Evolutionary conservation across 2,329 filamentous ascomycete genomes (phyloP).

Genomic region (Didymella sp.): DNA sequence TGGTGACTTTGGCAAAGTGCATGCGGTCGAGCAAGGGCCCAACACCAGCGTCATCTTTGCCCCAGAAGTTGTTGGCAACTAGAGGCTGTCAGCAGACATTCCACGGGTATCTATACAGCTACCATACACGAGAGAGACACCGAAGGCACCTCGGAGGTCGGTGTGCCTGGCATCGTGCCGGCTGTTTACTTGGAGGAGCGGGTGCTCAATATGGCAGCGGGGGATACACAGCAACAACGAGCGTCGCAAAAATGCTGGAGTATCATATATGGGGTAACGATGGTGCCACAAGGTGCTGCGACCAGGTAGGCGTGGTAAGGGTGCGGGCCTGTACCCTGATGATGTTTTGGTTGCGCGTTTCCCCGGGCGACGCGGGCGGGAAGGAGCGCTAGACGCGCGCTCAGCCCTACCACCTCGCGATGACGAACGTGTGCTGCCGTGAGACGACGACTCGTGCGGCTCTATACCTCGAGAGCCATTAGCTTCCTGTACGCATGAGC

Average conservation of each 20-base stretch:
- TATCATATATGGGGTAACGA: slow-evolving; percentile 22
- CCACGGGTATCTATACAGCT: not conserved
- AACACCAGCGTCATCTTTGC: slow-evolving; percentile 97
- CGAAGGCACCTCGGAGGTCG: slow-evolving; percentile 64
- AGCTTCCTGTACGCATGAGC: slow-evolving; percentile 10
- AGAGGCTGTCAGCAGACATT: slow-evolving; percentile 43
- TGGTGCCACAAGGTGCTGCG: slow-evolving; percentile 23
- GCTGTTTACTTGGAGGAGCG: slow-evolving; percentile 37
- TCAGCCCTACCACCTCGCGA: slow-evolving; percentile 24
- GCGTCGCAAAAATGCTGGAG: slow-evolving; percentile 23
- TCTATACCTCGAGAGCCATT: not conserved
- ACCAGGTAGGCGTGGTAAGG: slow-evolving; percentile 37
- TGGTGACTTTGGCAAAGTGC: slow-evolving; percentile 88
- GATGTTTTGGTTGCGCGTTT: slow-evolving; percentile 31
- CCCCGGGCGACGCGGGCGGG: slow-evolving; percentile 35
- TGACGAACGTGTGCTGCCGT: slow-evolving; percentile 21
- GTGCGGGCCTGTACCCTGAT: slow-evolving; percentile 22
- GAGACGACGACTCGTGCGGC: slow-evolving; percentile 12
- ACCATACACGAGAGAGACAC: slow-evolving; percentile 71
- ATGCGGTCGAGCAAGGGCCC: slow-evolving; percentile 90
- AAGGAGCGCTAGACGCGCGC: slow-evolving; percentile 28
- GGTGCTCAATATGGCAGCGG: slow-evolving; percentile 23
- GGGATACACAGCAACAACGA: slow-evolving; percentile 22
- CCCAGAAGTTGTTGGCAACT: slow-evolving; percentile 99
- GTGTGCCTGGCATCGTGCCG: slow-evolving; percentile 64